Evolutionary conservation across 2,329 filamentous ascomycete species (phyloP).

Genomic region (Conoideocrella luteorostrata): DNA sequence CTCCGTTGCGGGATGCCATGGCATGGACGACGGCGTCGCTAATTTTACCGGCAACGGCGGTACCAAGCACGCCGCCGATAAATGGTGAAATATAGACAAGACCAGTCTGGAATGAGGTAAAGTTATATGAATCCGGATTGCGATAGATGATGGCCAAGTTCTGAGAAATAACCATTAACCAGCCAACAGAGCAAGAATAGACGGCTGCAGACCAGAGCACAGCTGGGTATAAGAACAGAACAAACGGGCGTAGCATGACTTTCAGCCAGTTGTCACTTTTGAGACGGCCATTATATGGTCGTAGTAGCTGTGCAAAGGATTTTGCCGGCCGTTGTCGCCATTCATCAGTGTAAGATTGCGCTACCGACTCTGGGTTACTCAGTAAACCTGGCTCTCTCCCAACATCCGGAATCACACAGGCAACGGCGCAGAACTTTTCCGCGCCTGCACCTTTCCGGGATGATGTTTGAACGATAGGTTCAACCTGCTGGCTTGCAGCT

Average conservation of each 20-base stretch:
- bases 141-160: conserved; percentile 77
- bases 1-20: conserved; percentile 79
- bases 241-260: conserved; percentile 71
- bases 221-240: conserved; percentile 80
- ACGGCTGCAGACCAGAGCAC: conserved; percentile 83
- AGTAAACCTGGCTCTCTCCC: conserved; percentile 35
- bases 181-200: conserved; percentile 84
- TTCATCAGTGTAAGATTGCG: conserved; percentile 59
- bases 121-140: conserved; percentile 64
- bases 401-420: conserved; percentile 35
- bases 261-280: conserved; percentile 72
- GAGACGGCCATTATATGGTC: conserved; percentile 71
- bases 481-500: too few relatives aligned
- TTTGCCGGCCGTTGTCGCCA: conserved; percentile 61
- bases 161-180: conserved; percentile 93
- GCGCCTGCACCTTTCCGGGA: too few relatives aligned
- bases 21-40: conserved; percentile 78
- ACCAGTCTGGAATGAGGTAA: conserved; percentile 72
- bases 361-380: conserved; percentile 25
- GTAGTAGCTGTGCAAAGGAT: conserved; percentile 68
- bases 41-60: conserved; percentile 80
- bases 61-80: conserved; percentile 82
- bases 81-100: conserved; percentile 89
- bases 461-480: too few relatives aligned
- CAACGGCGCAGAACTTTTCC: too few relatives aligned